Evolutionary conservation across 306 rosid species (phyloP), one percentile per base, ranked within the genome.

Genomic region (Corylus americana): DNA sequence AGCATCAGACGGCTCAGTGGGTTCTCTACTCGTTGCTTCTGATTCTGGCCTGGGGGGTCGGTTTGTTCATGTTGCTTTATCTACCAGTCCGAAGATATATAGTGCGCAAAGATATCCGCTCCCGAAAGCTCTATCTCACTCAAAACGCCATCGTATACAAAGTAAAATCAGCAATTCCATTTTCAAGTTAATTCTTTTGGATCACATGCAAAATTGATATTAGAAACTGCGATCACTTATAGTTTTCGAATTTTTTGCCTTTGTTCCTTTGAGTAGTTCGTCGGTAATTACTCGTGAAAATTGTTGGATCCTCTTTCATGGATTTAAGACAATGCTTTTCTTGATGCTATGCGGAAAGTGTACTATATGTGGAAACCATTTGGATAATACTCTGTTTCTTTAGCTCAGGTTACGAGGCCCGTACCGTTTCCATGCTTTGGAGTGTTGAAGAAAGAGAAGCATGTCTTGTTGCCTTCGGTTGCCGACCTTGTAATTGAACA

Each of bases 341-440:
- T 58, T 47, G 16, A 47, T 47, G 47, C 27, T 31, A 4, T 48
- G 29, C 66, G 62, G 44, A 68, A 75, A 45, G 9, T 7, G 48
- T 77, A 64, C 29, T 48, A n/a, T 42, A 22, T 69, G 47, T 70
- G 63, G 61, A 73, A 83, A 18, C 55, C 44, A 42, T 7, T 63
- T 75, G 27, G 55, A 22, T 83, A 73, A 71, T 62, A 48, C 35
- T 72, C 7, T 84, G 82, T 80, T 69, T 76, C n/a, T 85, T 74
- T 78, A 81, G 78, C 67, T 77, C 90, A 92, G 98, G 95, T 85
- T 78, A 78, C 92, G 0, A 92, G 86, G 89, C 97, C 98, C 0
- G 97, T 91, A 59, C 91, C 97, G 50, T 90, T 94, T 81, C 97
- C 97, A n/a, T 90, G 94, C 81, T 95, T 92, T 55, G 98, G 98